Conservation (phyloP, 306 rosid genomes). For the Geum urbanum region DNA sequence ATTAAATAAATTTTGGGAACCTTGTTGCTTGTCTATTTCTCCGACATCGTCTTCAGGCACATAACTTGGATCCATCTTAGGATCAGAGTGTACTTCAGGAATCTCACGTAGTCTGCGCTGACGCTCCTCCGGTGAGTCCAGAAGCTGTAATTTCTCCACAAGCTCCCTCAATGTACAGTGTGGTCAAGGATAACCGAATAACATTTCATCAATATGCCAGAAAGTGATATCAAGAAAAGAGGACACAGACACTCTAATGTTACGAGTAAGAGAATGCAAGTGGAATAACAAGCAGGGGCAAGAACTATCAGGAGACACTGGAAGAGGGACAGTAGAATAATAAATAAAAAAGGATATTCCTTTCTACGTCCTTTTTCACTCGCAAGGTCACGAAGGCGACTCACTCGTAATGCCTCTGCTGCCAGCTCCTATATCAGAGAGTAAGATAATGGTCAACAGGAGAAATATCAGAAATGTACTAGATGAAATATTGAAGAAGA, state of each 20-base stretch:
- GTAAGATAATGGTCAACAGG: slow-evolving; percentile 25
- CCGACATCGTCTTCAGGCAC: slow-evolving; percentile 58
- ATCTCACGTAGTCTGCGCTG: slow-evolving; percentile 60
- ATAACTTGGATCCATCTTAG: slow-evolving; percentile 59
- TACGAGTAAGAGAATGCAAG: not conserved
- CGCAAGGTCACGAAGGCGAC: slow-evolving; percentile 77
- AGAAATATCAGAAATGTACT: slow-evolving; percentile 11
- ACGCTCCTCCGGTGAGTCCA: slow-evolving; percentile 66
- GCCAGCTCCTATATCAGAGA: slow-evolving; percentile 55
- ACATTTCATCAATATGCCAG: slow-evolving; percentile 16
- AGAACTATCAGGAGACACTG: not conserved
- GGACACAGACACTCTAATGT: not conserved
- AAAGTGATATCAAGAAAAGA: slow-evolving; percentile 14
- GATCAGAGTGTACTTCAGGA: slow-evolving; percentile 70
- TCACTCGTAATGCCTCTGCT: slow-evolving; percentile 60
- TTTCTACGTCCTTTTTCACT: slow-evolving; percentile 78
- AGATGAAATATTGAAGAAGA: not conserved
- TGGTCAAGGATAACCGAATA: slow-evolving; percentile 59
- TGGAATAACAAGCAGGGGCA: slow-evolving; percentile 10
- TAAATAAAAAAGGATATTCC: slow-evolving; percentile 78
- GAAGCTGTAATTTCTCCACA: slow-evolving; percentile 67
- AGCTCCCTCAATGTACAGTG: slow-evolving; percentile 59
- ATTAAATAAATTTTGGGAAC: slow-evolving; percentile 37
- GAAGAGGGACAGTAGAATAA: not conserved
- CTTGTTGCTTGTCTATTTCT: slow-evolving; percentile 55